A percentile compares a stretch with the other conserved stretches of the same genome.
phyloP scores from a whole-genome alignment of 2,329 filamentous ascomycete genomes.

The Fusarium luffae region DNA sequence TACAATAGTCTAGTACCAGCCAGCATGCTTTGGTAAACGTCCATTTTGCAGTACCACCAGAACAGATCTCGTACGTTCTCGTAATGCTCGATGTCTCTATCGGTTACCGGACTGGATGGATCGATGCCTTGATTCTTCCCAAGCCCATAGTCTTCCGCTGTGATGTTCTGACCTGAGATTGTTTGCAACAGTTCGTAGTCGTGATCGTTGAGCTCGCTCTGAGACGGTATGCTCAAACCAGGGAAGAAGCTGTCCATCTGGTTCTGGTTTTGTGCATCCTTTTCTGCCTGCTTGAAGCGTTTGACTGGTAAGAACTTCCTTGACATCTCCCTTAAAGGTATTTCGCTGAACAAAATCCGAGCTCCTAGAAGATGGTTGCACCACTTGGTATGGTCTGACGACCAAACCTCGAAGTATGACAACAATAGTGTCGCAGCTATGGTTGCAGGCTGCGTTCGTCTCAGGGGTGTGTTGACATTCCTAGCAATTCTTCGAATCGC shows the following conservation, averaged over 20 bases:
- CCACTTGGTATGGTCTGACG: slow-evolving; percentile 95
- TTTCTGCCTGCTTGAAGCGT: slow-evolving; percentile 50
- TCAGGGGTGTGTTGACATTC: slow-evolving; percentile 75
- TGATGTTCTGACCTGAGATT: slow-evolving; percentile 55
- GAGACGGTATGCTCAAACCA: slow-evolving; percentile 30
- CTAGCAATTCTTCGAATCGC: slow-evolving; percentile 81
- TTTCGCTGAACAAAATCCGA: slow-evolving; percentile 82
- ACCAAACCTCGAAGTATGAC: slow-evolving; percentile 94
- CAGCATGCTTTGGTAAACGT: slow-evolving; percentile 88
- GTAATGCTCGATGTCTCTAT: slow-evolving; percentile 79
- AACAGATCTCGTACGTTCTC: slow-evolving; percentile 87
- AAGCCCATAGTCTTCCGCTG: slow-evolving; percentile 54
- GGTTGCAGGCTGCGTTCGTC: slow-evolving; percentile 80
- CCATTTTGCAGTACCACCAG: slow-evolving; percentile 97
- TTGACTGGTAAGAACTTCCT: slow-evolving; percentile 75
- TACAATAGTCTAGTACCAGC: slow-evolving; percentile 88
- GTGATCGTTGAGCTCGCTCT: slow-evolving; percentile 51
- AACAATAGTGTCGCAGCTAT: slow-evolving; percentile 89
- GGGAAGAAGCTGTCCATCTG: slow-evolving; percentile 46
- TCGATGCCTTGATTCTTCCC: slow-evolving; percentile 45
- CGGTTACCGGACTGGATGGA: slow-evolving; percentile 50
- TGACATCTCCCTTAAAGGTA: slow-evolving; percentile 80
- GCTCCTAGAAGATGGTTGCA: slow-evolving; percentile 90
- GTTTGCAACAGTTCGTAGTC: slow-evolving; percentile 56
- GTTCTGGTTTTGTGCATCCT: slow-evolving; percentile 53